phyloP scores from a whole-genome alignment of 257 asterid species.

The Oldenlandia corymbosa region DNA sequence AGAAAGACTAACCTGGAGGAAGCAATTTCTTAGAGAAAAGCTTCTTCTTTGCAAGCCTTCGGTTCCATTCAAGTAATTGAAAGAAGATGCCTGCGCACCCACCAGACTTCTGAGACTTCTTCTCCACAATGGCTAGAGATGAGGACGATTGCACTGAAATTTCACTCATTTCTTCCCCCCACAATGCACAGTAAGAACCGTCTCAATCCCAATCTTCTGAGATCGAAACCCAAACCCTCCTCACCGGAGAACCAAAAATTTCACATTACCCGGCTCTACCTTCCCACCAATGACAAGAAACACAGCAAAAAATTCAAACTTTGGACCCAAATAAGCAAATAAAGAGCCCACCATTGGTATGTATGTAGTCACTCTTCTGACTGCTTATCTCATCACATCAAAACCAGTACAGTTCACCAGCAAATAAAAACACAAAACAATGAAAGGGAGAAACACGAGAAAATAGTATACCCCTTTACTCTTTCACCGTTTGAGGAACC shows the following conservation, averaged over 20 bases:
- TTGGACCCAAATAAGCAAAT: neutral
- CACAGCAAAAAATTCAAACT: slow-evolving; percentile 10
- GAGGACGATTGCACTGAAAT: slow-evolving; percentile 44
- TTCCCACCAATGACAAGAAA: neutral
- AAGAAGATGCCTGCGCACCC: slow-evolving; percentile 91
- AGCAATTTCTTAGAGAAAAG: slow-evolving; percentile 76
- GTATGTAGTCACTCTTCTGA: neutral
- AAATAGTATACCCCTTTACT: neutral
- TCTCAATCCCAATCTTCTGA: slow-evolving; percentile 12
- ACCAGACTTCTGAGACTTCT: slow-evolving; percentile 66
- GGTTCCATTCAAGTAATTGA: slow-evolving; percentile 90
- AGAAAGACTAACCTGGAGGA: slow-evolving; percentile 57
- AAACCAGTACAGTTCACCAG: neutral
- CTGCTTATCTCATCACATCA: slow-evolving; percentile 8
- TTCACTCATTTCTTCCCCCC: slow-evolving; percentile 64
- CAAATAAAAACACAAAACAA: neutral
- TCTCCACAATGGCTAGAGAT: slow-evolving; percentile 67
- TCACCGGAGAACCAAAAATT: slow-evolving; percentile 7
- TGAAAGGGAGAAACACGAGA: neutral
- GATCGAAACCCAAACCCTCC: slow-evolving; percentile 12
- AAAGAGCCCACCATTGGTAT: slow-evolving; percentile 8
- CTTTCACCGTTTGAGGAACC: neutral
- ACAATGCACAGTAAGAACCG: neutral
- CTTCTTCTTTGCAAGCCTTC: slow-evolving; percentile 75
- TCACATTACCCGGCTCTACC: slow-evolving; percentile 9